Evolutionary conservation across 225 moss, liverwort and hornwort species (phyloP).

Genomic region (Bryoerythrophyllum caledonicum): DNA sequence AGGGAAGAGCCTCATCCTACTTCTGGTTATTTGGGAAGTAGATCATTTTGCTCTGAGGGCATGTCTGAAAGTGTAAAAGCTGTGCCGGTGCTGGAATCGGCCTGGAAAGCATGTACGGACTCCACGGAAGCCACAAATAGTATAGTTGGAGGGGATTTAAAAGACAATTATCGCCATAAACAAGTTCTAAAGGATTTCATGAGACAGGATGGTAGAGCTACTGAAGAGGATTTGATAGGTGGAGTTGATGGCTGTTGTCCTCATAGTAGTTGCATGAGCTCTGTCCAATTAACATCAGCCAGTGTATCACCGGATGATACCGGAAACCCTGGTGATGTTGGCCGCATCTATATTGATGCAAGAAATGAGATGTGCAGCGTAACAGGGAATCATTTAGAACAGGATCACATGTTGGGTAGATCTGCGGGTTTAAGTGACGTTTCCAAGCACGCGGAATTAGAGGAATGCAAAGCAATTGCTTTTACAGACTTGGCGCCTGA

Average conservation of each 20-base stretch:
- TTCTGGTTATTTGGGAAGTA: neutral
- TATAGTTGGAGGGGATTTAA: constrained; percentile 15
- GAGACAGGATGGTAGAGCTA: constrained; percentile 15
- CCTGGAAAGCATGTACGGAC: constrained; percentile 4
- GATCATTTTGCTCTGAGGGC: neutral
- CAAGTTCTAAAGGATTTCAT: constrained; percentile 14
- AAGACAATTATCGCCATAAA: constrained; percentile 10
- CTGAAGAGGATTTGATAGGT: constrained; percentile 12
- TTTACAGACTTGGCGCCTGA: constrained; percentile 15
- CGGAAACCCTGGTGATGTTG: neutral
- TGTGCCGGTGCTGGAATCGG: constrained; percentile 14
- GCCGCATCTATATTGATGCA: constrained; percentile 6
- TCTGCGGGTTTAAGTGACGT: constrained; percentile 24
- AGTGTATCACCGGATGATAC: constrained; percentile 8
- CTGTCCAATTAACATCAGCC: constrained; percentile 23
- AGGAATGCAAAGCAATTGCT: constrained; percentile 14
- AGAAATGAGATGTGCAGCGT: neutral
- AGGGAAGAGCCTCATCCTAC: constrained; percentile 9
- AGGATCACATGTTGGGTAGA: neutral
- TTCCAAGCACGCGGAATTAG: constrained; percentile 14
- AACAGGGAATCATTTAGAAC: constrained; percentile 19
- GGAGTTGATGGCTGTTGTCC: constrained; percentile 14
- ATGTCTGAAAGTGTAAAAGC: constrained; percentile 15
- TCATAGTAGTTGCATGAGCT: constrained; percentile 22
- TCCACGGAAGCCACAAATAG: constrained; percentile 9